Evolutionary conservation across 1,139 yeast species (phyloP).

Genomic region (Candida sp.): DNA sequence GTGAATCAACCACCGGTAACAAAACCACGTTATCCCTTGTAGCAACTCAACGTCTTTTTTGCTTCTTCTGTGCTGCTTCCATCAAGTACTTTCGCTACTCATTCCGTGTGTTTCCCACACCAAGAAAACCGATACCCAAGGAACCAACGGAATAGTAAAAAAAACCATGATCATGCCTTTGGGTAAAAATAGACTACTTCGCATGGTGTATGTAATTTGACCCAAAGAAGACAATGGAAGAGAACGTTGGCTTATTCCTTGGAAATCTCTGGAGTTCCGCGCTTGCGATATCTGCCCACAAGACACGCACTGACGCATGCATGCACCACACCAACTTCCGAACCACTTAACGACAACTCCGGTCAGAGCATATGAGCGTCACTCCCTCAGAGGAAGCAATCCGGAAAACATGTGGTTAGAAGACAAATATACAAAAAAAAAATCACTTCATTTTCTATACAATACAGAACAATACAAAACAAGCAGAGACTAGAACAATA

Average conservation of each 20-base stretch:
- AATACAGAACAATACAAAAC: neutral
- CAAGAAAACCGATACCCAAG: neutral
- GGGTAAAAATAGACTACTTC: neutral
- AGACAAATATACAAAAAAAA: neutral
- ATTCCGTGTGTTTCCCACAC: too few species aligned
- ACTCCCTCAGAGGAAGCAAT: neutral
- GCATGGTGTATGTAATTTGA: neutral
- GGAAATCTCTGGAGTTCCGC: too few species aligned
- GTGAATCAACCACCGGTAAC: neutral
- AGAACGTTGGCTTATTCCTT: too few species aligned
- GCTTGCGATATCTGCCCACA: neutral
- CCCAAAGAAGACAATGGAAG: neutral
- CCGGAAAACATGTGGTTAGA: neutral
- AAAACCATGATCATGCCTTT: neutral
- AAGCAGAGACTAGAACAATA: neutral
- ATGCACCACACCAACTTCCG: neutral
- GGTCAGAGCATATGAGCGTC: neutral
- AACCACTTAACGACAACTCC: neutral
- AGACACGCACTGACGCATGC: too few species aligned
- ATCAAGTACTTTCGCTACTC: too few species aligned
- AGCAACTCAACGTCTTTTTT: neutral
- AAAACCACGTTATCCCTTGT: neutral
- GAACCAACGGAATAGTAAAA: neutral
- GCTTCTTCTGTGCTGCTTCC: neutral
- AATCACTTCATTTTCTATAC: constrained; percentile 1